Conservation (phyloP, 1,284 basidiomycete species). For the Heimioporus retisporus region DNA sequence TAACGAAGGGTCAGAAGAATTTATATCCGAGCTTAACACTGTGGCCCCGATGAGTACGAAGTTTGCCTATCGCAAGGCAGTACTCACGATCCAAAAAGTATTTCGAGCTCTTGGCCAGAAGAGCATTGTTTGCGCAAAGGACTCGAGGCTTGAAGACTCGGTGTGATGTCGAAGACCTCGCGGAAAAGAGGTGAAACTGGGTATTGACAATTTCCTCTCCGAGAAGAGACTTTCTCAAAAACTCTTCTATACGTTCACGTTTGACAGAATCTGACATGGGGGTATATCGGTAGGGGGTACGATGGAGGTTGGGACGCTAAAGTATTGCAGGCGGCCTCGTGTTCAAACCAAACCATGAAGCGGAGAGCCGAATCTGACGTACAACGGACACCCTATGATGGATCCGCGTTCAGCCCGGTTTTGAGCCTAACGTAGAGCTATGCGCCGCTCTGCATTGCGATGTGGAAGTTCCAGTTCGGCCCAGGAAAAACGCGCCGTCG, state of each 20-base stretch:
- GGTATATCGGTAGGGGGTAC: neutral
- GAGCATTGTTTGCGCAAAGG: conserved; percentile 34
- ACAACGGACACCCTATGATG: too few species aligned
- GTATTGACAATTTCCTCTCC: conserved; percentile 40
- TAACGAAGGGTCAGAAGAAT: conserved; percentile 22
- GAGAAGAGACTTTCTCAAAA: conserved; percentile 38
- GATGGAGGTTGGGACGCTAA: neutral
- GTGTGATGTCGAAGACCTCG: conserved; percentile 20
- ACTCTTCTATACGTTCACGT: conserved; percentile 23
- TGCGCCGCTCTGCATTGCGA: too few species aligned
- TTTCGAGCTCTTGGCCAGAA: conserved; percentile 31
- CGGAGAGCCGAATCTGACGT: too few species aligned
- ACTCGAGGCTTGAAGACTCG: conserved; percentile 28
- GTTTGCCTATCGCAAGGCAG: neutral
- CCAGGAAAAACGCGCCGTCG: too few species aligned
- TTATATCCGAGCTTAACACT: conserved; percentile 32
- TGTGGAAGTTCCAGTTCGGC: too few species aligned
- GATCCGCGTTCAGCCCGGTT: too few species aligned
- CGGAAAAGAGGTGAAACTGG: conserved; percentile 42
- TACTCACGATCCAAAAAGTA: conserved; percentile 36
- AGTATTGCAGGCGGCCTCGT: neutral
- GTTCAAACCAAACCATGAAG: too few species aligned
- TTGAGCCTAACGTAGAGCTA: too few species aligned
- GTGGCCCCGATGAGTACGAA: neutral
- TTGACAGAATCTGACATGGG: conserved; percentile 10